Conservation (phyloP, 148 eudicot genomes). For the Rhododendron kiyosumense region DNA sequence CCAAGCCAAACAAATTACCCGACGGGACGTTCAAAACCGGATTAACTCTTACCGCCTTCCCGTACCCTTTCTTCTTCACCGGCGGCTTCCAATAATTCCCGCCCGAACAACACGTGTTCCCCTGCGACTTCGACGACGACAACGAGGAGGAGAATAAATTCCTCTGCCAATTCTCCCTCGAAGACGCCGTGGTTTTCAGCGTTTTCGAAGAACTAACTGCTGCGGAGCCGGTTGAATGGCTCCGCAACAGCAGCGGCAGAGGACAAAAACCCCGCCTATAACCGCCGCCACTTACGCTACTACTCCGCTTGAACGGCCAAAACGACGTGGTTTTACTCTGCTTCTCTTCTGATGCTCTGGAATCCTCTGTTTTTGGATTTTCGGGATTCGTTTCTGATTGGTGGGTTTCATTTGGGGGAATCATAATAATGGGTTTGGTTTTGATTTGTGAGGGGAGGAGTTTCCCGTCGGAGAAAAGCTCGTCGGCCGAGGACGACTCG, state of each 20-base stretch:
- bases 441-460: constrained; percentile 57
- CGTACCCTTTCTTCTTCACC: constrained; percentile 54
- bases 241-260: constrained; percentile 64
- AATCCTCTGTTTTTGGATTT: neutral
- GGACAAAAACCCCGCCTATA: constrained; percentile 68
- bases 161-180: constrained; percentile 20
- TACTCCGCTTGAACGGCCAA: constrained; percentile 77
- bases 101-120: neutral
- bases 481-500: constrained; percentile 68
- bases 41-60: constrained; percentile 35
- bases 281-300: constrained; percentile 40
- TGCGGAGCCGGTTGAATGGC: constrained; percentile 78
- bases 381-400: constrained; percentile 1
- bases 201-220: constrained; percentile 2
- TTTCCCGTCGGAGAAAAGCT: constrained; percentile 68
- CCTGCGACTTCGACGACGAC: neutral
- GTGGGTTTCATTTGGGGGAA: constrained; percentile 5
- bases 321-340: constrained; percentile 39
- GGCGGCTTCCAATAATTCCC: constrained; percentile 59
- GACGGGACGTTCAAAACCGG: constrained; percentile 66
- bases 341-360: constrained; percentile 23
- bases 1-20: constrained; percentile 60
- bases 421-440: constrained; percentile 10
- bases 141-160: neutral
- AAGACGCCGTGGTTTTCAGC: neutral